Evolutionary conservation across 192 early-diverging fungal genomes (phyloP).

Genomic region (Spinellus fusiger): DNA sequence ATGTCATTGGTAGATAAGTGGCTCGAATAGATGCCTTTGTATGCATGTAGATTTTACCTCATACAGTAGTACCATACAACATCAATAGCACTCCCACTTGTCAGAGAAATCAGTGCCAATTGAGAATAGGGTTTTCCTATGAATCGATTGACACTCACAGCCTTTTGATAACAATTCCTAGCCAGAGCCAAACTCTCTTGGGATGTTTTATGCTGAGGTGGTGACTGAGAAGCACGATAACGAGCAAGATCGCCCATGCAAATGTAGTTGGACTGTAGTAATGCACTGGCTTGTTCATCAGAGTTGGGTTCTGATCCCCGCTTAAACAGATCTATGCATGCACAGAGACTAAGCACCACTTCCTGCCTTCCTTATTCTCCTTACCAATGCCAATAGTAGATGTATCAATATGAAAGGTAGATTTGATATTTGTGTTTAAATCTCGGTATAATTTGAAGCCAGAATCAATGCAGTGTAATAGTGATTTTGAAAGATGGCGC

Average conservation of each 20-base stretch:
- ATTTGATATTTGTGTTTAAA: constrained; percentile 38
- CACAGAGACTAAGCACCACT: not conserved
- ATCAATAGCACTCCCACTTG: constrained; percentile 27
- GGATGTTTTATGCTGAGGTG: not conserved
- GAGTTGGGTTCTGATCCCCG: constrained; percentile 2
- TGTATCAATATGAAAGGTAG: constrained; percentile 41
- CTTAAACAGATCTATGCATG: constrained; percentile 16
- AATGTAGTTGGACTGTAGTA: constrained; percentile 46
- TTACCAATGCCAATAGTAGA: constrained; percentile 42
- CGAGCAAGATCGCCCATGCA: constrained; percentile 52
- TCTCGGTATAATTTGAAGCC: constrained; percentile 52
- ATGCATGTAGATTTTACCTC: constrained; percentile 8
- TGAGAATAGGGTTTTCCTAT: constrained; percentile 34
- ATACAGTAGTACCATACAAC: constrained; percentile 37
- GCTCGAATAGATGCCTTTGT: too few species aligned
- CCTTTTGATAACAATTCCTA: constrained; percentile 23
- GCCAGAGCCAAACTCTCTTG: constrained; percentile 12
- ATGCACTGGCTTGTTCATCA: constrained; percentile 5
- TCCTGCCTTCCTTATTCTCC: not conserved
- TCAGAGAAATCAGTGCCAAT: constrained; percentile 20
- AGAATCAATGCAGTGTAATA: constrained; percentile 41
- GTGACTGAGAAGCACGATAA: constrained; percentile 31
- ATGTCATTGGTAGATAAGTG: too few species aligned
- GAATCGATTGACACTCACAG: constrained; percentile 12
- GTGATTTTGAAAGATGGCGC: constrained; percentile 23